These are phyloP conservation scores for Aspergillus flavus DNA, from an alignment of 2,329 filamentous ascomycete species.

Conservation along the genomic window DNA sequence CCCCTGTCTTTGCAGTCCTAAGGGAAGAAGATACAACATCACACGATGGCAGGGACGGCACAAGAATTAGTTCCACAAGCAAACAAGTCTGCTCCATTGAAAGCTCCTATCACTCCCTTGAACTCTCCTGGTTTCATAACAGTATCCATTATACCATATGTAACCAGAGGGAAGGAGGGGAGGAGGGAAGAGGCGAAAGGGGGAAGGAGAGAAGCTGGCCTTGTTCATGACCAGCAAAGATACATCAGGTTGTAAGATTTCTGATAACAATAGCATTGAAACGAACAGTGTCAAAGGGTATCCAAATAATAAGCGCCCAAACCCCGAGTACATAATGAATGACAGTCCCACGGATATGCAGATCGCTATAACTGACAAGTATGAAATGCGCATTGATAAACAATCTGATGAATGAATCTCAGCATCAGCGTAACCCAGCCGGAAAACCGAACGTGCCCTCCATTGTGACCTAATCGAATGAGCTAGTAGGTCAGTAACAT, in stretches of 20 bases:
- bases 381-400: background rate
- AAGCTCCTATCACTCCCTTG: background rate
- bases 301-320: background rate
- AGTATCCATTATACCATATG: too few species aligned
- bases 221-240: background rate
- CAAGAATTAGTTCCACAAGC: background rate
- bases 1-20: background rate
- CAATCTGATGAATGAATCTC: background rate
- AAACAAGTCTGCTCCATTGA: background rate
- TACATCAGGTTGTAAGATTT: background rate
- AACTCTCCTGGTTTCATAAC: too few species aligned
- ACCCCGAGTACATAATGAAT: background rate
- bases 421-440: background rate
- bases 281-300: background rate
- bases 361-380: background rate
- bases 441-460: background rate
- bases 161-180: background rate
- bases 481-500: background rate
- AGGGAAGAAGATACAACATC: background rate
- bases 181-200: too few species aligned
- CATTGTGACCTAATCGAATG: background rate
- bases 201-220: background rate
- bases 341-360: background rate
- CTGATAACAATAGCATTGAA: background rate
- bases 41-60: background rate